Conservation (phyloP, 2,329 filamentous ascomycete species). For the Penicillium palitans region DNA sequence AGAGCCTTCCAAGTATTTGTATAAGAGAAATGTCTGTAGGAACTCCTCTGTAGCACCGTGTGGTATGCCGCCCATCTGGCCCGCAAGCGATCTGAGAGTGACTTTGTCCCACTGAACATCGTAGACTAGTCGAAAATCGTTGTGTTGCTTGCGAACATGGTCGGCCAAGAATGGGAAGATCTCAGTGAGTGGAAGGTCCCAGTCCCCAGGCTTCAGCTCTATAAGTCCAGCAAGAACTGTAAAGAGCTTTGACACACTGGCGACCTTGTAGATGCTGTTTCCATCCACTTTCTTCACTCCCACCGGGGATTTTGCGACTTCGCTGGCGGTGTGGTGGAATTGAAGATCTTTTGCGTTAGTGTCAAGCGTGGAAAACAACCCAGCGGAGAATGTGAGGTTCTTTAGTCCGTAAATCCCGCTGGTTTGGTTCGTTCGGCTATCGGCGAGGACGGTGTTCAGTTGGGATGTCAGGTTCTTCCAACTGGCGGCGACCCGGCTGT, state of each 20-base stretch:
- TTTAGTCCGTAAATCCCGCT: slow-evolving; percentile 18
- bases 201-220: slow-evolving; percentile 36
- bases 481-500: slow-evolving; percentile 33
- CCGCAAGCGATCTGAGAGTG: slow-evolving; percentile 49
- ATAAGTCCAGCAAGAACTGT: slow-evolving; percentile 43
- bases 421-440: slow-evolving; percentile 13
- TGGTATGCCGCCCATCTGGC: slow-evolving; percentile 49
- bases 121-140: slow-evolving; percentile 31
- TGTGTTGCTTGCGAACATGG: slow-evolving; percentile 3
- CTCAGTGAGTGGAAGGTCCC: slow-evolving; percentile 49
- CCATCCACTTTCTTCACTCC: slow-evolving; percentile 42
- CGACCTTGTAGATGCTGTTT: slow-evolving; percentile 48
- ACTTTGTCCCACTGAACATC: slow-evolving; percentile 51
- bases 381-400: slow-evolving; percentile 44
- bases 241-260: slow-evolving; percentile 44
- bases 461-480: slow-evolving; percentile 38
- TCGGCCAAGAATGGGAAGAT: slow-evolving; percentile 44
- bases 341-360: slow-evolving; percentile 32
- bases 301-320: slow-evolving; percentile 30
- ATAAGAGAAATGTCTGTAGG: neutral
- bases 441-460: slow-evolving; percentile 18
- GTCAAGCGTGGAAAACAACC: slow-evolving; percentile 44
- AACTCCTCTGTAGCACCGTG: slow-evolving; percentile 28
- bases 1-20: neutral
- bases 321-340: slow-evolving; percentile 37